Percentiles rank a stretch among this genome's conserved stretches.
These are phyloP conservation scores for Clonostachys sp. DNA, from an alignment of 2,329 filamentous ascomycete species.

Conservation along the genomic window DNA sequence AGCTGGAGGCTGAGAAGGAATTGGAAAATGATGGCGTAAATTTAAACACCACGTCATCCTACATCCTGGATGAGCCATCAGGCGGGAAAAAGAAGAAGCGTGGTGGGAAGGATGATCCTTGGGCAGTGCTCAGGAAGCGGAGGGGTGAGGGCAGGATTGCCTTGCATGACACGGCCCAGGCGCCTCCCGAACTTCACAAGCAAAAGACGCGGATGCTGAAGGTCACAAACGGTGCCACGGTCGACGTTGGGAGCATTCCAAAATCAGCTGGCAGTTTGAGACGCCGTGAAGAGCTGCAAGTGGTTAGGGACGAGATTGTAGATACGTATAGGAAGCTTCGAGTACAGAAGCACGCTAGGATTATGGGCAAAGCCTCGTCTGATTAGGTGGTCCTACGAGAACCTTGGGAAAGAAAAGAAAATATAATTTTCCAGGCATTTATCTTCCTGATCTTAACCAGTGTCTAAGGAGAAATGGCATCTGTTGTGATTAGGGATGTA, in stretches of 20 bases:
- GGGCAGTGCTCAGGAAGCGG: conserved; percentile 68
- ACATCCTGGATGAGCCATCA: conserved; percentile 20
- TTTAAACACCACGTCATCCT: conserved; percentile 34
- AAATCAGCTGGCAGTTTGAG: conserved; percentile 31
- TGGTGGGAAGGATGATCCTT: conserved; percentile 64
- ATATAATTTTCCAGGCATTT: too few relatives aligned
- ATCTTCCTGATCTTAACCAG: too few relatives aligned
- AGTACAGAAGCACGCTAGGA: conserved; percentile 28
- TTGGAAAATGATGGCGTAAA: conserved; percentile 52
- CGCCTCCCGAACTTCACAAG: conserved; percentile 69
- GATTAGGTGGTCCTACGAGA: too few relatives aligned
- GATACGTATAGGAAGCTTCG: conserved; percentile 31
- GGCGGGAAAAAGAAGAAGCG: conserved; percentile 36
- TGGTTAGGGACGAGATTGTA: conserved; percentile 24
- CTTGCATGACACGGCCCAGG: conserved; percentile 60
- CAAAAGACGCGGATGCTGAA: conserved; percentile 23
- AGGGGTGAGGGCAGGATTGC: conserved; percentile 49
- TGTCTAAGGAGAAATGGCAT: too few relatives aligned
- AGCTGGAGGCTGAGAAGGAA: conserved; percentile 59
- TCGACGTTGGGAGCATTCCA: conserved; percentile 27
- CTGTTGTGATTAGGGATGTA: too few relatives aligned
- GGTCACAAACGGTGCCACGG: conserved; percentile 20
- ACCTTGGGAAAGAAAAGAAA: too few relatives aligned
- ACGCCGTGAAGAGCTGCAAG: conserved; percentile 31
- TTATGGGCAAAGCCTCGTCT: conserved; percentile 4